Percentiles rank a stretch among this genome's conserved stretches.
phyloP scores from a whole-genome alignment of 2,329 filamentous ascomycete species.

The Aureobasidium lini region DNA sequence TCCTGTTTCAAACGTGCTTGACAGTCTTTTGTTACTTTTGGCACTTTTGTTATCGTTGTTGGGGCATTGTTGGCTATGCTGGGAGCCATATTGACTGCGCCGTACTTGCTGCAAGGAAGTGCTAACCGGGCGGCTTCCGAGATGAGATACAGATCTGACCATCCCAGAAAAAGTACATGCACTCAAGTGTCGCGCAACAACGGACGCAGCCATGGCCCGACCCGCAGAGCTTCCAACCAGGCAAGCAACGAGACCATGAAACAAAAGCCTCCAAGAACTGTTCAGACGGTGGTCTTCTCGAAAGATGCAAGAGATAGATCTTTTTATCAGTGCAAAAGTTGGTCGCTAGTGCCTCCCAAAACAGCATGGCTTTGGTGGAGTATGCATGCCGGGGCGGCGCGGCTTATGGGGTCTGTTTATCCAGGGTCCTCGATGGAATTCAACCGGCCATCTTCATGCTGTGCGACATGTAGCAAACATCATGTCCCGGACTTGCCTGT shows the following conservation, averaged over 20 bases:
- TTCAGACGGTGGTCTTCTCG: background rate
- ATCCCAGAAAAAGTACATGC: background rate
- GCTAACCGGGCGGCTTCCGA: background rate
- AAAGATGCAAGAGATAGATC: conserved; percentile 6
- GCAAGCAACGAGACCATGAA: background rate
- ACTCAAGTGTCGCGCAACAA: background rate
- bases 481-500: background rate
- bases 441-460: background rate
- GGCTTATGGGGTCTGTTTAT: background rate
- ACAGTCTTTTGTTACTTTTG: background rate
- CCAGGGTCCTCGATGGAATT: background rate
- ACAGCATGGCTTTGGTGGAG: conserved; percentile 1
- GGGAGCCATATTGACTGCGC: background rate
- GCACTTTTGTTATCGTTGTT: background rate
- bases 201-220: background rate
- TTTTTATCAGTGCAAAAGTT: background rate
- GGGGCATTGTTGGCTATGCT: background rate
- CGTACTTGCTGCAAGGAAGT: background rate
- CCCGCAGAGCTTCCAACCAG: background rate
- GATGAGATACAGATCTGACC: background rate
- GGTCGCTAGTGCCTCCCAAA: background rate
- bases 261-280: background rate
- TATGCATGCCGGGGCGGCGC: background rate
- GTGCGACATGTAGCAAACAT: conserved; percentile 3
- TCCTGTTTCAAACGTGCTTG: background rate